phyloP scores from a whole-genome alignment of 1,284 basidiomycete species.

The Peniophora sp. region DNA sequence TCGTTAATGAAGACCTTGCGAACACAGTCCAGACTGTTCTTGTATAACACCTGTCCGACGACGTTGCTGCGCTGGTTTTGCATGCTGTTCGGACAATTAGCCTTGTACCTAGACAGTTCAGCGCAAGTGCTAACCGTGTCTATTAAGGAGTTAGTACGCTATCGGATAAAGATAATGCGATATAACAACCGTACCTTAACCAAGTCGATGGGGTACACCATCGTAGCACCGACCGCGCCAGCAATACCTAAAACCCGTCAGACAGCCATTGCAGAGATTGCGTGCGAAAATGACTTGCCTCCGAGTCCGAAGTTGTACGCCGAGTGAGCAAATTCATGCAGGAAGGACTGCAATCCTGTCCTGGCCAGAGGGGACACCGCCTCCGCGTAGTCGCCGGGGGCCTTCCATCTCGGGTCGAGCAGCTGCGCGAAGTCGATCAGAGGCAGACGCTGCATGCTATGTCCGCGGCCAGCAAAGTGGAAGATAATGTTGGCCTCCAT shows the following conservation, averaged over 20 bases:
- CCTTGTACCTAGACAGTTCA: not conserved
- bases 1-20: conserved; percentile 93
- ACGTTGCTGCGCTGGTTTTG: conserved; percentile 96
- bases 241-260: conserved; percentile 55
- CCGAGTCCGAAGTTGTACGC: conserved; percentile 1
- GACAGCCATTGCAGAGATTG: conserved; percentile 3
- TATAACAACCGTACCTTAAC: conserved; percentile 41
- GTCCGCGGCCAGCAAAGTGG: conserved; percentile 86
- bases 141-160: conserved; percentile 49
- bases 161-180: conserved; percentile 4
- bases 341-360: conserved; percentile 36
- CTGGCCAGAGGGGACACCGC: conserved; percentile 16
- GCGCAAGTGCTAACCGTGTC: conserved; percentile 47
- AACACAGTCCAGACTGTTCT: conserved; percentile 92
- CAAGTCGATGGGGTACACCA: conserved; percentile 92
- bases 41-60: conserved; percentile 90
- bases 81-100: conserved; percentile 48
- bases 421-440: conserved; percentile 86
- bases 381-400: conserved; percentile 46
- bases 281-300: not conserved
- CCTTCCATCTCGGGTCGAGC: conserved; percentile 78
- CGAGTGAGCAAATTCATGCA: conserved; percentile 42
- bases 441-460: conserved; percentile 59
- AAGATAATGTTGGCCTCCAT: conserved; percentile 96
- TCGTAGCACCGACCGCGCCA: conserved; percentile 87